Base-by-base conservation (phyloP, 2,329 filamentous ascomycete genomes). In the Mariannaea sp. region DNA sequence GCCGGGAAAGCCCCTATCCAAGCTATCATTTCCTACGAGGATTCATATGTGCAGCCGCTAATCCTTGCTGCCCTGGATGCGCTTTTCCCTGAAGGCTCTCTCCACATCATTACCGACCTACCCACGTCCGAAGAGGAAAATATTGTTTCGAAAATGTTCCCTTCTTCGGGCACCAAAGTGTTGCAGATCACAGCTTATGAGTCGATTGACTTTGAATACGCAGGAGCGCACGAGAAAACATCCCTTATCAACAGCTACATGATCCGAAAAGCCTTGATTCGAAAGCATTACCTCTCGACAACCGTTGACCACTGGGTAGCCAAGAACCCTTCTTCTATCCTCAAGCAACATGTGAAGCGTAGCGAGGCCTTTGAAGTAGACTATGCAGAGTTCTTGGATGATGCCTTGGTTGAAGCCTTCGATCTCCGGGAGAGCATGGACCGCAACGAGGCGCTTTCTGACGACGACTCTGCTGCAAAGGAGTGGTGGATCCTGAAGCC, bases 401-500 rank as follows among this genome's bases (percentile, higher is more conserved):
- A 99, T 64, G 90, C 94, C 0, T 77, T 99, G 7, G 80, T 96
- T 2, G 94, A 99, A 71, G 89, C 89, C 0, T 97, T 88, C 70
- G 94, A 97, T 66, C 74, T 99, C 45, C 81, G 87, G 16, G 90
- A 90, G 51, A 92, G 89, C 62, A 80, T 95, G 71, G 82, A 83
- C 26, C 79, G 78, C 39, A 96, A 96, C 63, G 73, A 71, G 12
- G 59, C 59, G 10, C 56, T 52, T 2, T 43, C 49, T 3, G 61
- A 65, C 2, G 61, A 51, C 0, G 57, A 72, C 24, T 35, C 51
- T 1, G 49, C 24, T 27, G 75, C 81, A 35, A 80, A 81, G 54
- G 85, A 95, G 69, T 99, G 93, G 93, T 99, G 94, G 94, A 97
- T 99, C 61, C 73, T 99, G 55, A 99, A 99, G 74, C 93, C 94